Evolutionary conservation across 306 rosid genomes (phyloP).

Genomic region (Trifolium pratense): DNA sequence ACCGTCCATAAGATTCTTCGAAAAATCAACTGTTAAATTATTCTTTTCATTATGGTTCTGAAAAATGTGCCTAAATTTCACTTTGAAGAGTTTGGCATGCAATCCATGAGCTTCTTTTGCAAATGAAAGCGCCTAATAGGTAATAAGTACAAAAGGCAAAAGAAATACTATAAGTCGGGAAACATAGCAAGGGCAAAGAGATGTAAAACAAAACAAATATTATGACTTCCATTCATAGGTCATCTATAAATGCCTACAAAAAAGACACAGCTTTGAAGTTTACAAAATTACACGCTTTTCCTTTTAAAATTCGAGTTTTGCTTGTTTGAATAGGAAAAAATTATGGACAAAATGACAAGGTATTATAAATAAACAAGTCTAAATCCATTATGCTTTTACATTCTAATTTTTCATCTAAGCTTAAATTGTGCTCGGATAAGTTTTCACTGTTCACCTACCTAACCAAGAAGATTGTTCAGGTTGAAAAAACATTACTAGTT

Average conservation of each 20-base stretch:
- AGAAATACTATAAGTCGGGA: constrained; percentile 5
- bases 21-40: constrained; percentile 44
- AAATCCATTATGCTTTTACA: constrained; percentile 2
- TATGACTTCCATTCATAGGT: constrained; percentile 4
- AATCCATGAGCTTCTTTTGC: constrained; percentile 85
- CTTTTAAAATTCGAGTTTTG: constrained; percentile 3
- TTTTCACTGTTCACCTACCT: background rate
- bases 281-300: no score
- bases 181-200: constrained; percentile 25
- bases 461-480: background rate
- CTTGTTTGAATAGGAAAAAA: constrained; percentile 17
- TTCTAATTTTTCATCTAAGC: background rate
- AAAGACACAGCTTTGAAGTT: constrained; percentile 26
- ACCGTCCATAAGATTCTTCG: constrained; percentile 50
- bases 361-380: no score
- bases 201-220: constrained; percentile 11
- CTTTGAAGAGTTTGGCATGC: constrained; percentile 69
- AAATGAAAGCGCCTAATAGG: constrained; percentile 75
- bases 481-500: background rate
- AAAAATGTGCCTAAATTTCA: constrained; percentile 58
- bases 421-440: background rate
- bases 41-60: constrained; percentile 55
- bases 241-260: background rate
- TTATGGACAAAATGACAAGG: constrained; percentile 20
- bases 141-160: constrained; percentile 4